These are phyloP conservation scores for Candida glaebosa DNA, from an alignment of 805 yeast genomes.

Conservation along the genomic window DNA sequence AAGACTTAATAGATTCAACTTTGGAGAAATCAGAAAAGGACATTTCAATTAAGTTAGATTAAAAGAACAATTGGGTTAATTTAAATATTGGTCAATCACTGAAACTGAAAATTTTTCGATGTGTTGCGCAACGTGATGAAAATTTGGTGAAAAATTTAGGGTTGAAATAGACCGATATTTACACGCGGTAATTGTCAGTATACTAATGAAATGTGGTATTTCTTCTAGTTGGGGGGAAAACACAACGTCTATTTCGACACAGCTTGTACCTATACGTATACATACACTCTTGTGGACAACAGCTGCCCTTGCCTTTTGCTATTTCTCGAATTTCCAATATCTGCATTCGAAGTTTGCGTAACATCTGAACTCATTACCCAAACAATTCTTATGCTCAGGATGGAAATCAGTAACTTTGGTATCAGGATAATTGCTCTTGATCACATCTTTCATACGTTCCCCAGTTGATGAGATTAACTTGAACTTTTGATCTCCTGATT, in stretches of 20 bases:
- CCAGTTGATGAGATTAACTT: constrained; percentile 80
- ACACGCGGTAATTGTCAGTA: background rate
- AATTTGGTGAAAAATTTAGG: background rate
- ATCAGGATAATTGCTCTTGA: constrained; percentile 60
- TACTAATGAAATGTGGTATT: background rate
- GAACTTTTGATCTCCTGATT: constrained; percentile 38
- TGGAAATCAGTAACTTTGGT: constrained; percentile 59
- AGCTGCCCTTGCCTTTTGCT: too few relatives aligned
- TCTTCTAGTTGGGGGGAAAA: too few relatives aligned
- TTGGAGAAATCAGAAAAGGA: constrained; percentile 80
- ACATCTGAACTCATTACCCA: constrained; percentile 85
- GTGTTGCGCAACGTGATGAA: constrained; percentile 1
- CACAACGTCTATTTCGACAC: too few relatives aligned
- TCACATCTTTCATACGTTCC: constrained; percentile 74
- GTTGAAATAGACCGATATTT: constrained; percentile 3
- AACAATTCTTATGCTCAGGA: constrained; percentile 82
- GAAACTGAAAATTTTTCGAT: constrained; percentile 4
- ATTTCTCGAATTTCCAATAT: constrained; percentile 63
- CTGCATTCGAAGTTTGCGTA: constrained; percentile 73
- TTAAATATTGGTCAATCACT: background rate
- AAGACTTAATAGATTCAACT: constrained; percentile 57
- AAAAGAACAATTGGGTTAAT: constrained; percentile 1
- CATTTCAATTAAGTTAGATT: constrained; percentile 35
- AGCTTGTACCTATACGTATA: too few relatives aligned
- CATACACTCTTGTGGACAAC: too few relatives aligned